Conservation (phyloP, 345 rosid genomes). For the Salix suchowensis region DNA sequence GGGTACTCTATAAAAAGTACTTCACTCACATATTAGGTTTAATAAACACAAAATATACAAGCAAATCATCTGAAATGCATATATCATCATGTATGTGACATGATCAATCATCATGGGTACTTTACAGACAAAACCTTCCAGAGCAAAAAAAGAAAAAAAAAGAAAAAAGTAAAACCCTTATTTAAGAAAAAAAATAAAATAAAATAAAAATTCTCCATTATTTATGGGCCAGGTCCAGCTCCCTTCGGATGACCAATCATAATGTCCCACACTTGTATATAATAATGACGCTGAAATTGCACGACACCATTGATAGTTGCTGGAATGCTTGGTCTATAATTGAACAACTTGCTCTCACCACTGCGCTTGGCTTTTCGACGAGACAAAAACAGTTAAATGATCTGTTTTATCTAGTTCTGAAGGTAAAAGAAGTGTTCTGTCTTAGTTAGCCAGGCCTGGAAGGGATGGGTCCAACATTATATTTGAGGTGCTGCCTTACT, state of each 20-base stretch:
- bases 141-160: too few species aligned
- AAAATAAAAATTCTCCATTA: not conserved
- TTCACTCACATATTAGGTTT: too few species aligned
- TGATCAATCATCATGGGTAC: too few species aligned
- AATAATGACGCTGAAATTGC: not conserved
- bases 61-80: too few species aligned
- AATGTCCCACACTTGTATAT: too few species aligned
- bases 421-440: not conserved
- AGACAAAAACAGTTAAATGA: not conserved
- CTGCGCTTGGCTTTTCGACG: not conserved
- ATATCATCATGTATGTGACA: too few species aligned
- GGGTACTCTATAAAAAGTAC: too few species aligned
- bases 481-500: slow-evolving; percentile 18
- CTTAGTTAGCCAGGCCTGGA: not conserved
- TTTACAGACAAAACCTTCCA: too few species aligned
- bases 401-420: not conserved
- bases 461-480: not conserved
- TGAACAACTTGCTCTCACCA: not conserved
- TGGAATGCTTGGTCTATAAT: too few species aligned
- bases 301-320: not conserved
- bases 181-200: not conserved
- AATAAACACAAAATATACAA: too few species aligned
- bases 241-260: too few species aligned
- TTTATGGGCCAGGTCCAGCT: not conserved
- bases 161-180: too few species aligned